Base-by-base conservation (phyloP, 768 basidiomycete species). In the Sarcodon sp. region DNA sequence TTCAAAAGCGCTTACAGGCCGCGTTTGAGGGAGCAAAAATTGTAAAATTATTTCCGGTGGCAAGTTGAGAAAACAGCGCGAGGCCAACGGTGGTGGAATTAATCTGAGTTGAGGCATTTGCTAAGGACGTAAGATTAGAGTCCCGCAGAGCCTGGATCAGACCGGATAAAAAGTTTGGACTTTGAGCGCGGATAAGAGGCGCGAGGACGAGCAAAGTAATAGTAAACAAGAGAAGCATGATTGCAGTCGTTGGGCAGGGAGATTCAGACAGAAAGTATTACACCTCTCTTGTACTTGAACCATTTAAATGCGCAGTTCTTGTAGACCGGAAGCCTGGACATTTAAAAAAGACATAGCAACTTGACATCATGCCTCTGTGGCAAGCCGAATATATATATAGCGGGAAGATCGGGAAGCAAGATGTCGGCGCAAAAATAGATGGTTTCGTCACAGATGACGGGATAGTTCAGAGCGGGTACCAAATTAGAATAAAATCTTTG, bases 21-120 rank as follows among this genome's bases (percentile, higher is more conserved):
- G 57, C 54, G 53, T 83, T 68, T 45, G 60, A 69, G 3, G 81
- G 79, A 0, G 74, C 76, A 56, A 83, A 83, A 11, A 83, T 51
- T 0, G 77, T 73, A 50, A 62, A 68, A 35, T 70, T 50, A 10
- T 39, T 64, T 4, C 72, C 74, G 31, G 59, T 60, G 1, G 68
- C 58, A n/a, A 79, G 61, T 47, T 66, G 52, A 6, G 55, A 43
- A 33, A 80, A 61, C n/a, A 81, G 58, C 13, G 56, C 52, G 48
- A 66, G 60, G 5, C 77, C 82, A 6, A 51, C 56, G 11, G 60
- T 45, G 12, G 72, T 75, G 31, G 61, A 54, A 44, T 76, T 76
- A 57, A 81, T 59, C 38, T 58, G 58, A 12, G 57, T 48, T 5
- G 72, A 62, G 33, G 66, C 58, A 31, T 54, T 55, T 15, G 70